Evolutionary conservation across 176 grass and related monocot species (phyloP).

Genomic region (Musa troglodytarum): DNA sequence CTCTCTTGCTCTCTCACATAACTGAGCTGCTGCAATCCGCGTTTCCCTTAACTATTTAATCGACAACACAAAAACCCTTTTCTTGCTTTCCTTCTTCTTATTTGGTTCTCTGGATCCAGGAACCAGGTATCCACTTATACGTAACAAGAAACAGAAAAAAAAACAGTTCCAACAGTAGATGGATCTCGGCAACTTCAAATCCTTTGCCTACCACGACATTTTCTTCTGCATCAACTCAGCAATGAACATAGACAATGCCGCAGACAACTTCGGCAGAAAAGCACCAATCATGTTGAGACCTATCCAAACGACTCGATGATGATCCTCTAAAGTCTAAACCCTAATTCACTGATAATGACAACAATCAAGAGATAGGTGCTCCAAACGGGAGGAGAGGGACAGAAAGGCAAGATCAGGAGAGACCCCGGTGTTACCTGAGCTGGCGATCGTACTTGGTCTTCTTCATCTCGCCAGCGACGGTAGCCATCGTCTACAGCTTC

Average conservation of each 20-base stretch:
- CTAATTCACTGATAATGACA: not conserved
- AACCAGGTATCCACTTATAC: too few relatives aligned
- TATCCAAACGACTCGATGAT: not conserved
- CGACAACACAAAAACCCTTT: too few relatives aligned
- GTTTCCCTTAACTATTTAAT: too few relatives aligned
- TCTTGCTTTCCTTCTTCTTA: too few relatives aligned
- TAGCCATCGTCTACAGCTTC: slow-evolving; percentile 31
- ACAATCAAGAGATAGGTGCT: not conserved
- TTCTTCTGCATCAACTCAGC: not conserved
- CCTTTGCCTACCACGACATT: not conserved
- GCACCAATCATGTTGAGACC: not conserved
- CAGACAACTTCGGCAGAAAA: not conserved
- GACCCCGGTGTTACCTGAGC: slow-evolving; percentile 38
- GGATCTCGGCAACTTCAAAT: not conserved
- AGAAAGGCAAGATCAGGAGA: not conserved
- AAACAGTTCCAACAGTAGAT: not conserved
- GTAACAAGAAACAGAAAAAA: not conserved
- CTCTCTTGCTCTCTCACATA: too few relatives aligned
- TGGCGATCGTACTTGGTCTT: slow-evolving; percentile 81
- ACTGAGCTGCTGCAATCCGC: too few relatives aligned
- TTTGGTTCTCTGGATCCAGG: too few relatives aligned
- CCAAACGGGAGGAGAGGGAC: not conserved
- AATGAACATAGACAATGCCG: not conserved
- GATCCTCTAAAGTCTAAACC: slow-evolving; percentile 5
- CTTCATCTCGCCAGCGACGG: slow-evolving; percentile 40